Conservation (phyloP, 225 moss, liverwort and hornwort genomes). For the Sphagnum tenellum region DNA sequence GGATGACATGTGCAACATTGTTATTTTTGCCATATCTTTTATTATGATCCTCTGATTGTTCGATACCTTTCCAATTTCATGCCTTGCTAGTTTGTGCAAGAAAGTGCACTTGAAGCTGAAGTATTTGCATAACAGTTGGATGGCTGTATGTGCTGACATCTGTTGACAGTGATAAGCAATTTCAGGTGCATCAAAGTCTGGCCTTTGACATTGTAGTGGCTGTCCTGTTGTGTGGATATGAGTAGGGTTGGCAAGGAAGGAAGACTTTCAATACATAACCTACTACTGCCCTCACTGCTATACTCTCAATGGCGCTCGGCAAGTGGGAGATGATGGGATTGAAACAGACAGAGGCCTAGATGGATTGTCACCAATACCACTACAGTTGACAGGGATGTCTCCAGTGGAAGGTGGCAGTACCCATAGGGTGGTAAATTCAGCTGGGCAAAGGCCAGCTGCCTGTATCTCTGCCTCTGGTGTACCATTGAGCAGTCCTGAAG, state of each 20-base stretch:
- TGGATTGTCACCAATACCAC: constrained; percentile 14
- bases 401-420: constrained; percentile 6
- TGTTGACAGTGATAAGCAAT: not conserved
- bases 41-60: no score
- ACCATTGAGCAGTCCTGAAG: no score
- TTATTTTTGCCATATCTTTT: no score
- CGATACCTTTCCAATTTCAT: no score
- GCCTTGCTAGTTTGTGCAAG: no score
- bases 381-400: constrained; percentile 9
- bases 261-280: constrained; percentile 82
- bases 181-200: not conserved
- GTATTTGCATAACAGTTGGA: not conserved
- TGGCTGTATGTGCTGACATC: not conserved
- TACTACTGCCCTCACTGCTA: constrained; percentile 90
- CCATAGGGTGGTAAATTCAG: no score
- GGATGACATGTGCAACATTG: no score
- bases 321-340: constrained; percentile 26
- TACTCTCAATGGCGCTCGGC: constrained; percentile 57
- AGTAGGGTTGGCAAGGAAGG: constrained; percentile 94
- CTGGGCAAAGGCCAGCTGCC: no score
- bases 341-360: constrained; percentile 22
- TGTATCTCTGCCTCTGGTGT: no score
- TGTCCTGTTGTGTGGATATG: not conserved
- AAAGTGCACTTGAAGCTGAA: not conserved
- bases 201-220: no score